Percentiles rank a stretch among this genome's conserved stretches.
These are phyloP conservation scores for Solanum corneliomulleri DNA, from an alignment of 257 asterid genomes.

Conservation along the genomic window DNA sequence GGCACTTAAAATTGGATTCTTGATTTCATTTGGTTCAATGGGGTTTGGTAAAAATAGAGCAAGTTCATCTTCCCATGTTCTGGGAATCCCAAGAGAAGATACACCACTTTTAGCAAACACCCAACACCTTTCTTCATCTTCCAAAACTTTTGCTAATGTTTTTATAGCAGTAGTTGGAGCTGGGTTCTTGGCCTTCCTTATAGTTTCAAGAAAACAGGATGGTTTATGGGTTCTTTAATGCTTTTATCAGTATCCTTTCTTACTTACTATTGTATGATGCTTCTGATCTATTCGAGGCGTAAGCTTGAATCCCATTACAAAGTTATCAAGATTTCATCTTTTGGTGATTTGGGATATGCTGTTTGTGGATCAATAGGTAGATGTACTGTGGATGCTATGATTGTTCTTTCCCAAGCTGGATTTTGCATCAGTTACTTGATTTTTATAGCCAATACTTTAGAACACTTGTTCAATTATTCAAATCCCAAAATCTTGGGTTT, in stretches of 20 bases:
- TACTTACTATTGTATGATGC: neutral
- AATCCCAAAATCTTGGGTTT: neutral
- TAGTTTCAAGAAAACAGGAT: neutral
- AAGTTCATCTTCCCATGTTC: neutral
- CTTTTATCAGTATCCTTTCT: neutral
- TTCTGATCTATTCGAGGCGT: neutral
- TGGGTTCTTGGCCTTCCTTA: slow-evolving; percentile 2
- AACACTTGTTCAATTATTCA: neutral
- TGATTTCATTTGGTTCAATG: neutral
- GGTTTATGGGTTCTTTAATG: neutral
- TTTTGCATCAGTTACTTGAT: neutral
- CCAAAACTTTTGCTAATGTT: neutral
- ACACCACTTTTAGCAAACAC: slow-evolving; percentile 1
- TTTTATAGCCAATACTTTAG: neutral
- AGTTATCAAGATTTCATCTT: neutral
- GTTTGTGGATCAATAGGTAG: neutral
- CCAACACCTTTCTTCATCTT: neutral
- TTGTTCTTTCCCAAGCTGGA: neutral
- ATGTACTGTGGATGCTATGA: neutral
- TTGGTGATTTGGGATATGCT: slow-evolving; percentile 2
- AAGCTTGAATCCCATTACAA: neutral
- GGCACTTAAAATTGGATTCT: neutral
- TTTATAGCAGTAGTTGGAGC: slow-evolving; percentile 3
- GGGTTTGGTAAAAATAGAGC: neutral
- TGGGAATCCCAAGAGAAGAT: slow-evolving; percentile 4